phyloP scores from a whole-genome alignment of 1,284 basidiomycete species.

The Waitea zeae region DNA sequence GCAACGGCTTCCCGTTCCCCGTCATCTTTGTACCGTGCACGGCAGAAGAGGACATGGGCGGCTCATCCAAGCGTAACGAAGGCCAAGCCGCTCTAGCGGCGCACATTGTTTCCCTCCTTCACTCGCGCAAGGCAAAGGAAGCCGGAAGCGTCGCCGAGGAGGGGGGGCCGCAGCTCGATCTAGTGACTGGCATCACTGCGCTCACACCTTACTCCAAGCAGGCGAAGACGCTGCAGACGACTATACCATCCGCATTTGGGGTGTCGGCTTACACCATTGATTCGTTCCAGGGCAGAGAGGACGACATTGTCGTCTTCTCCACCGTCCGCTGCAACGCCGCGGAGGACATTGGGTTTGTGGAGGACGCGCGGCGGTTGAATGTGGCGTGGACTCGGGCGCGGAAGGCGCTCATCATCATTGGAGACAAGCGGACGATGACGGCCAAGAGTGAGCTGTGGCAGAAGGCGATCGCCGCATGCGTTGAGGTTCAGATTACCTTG shows the following conservation, averaged over 20 bases:
- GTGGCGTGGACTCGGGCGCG: not conserved
- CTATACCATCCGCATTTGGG: constrained; percentile 16
- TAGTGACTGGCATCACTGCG: constrained; percentile 21
- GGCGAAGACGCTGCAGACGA: constrained; percentile 22
- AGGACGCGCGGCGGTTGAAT: constrained; percentile 36
- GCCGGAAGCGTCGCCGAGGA: not conserved
- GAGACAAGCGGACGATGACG: not conserved
- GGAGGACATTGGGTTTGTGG: constrained; percentile 53
- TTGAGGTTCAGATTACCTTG: no score
- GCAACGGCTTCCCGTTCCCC: constrained; percentile 18
- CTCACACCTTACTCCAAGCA: constrained; percentile 46
- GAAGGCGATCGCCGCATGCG: not conserved
- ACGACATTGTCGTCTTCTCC: constrained; percentile 54
- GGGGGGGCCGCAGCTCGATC: constrained; percentile 1
- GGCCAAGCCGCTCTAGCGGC: constrained; percentile 35
- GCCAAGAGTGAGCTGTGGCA: not conserved
- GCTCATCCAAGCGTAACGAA: constrained; percentile 39
- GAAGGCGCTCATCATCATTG: not conserved
- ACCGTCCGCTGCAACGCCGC: constrained; percentile 46
- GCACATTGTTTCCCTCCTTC: constrained; percentile 23
- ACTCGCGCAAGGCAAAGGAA: constrained; percentile 7
- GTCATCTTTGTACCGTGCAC: constrained; percentile 39
- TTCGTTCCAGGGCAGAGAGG: constrained; percentile 63
- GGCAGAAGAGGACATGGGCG: constrained; percentile 38
- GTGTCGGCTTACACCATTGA: constrained; percentile 44